Evolutionary conservation across 768 basidiomycete species (phyloP).

Genomic region (Brasilioporus rufonigricans): DNA sequence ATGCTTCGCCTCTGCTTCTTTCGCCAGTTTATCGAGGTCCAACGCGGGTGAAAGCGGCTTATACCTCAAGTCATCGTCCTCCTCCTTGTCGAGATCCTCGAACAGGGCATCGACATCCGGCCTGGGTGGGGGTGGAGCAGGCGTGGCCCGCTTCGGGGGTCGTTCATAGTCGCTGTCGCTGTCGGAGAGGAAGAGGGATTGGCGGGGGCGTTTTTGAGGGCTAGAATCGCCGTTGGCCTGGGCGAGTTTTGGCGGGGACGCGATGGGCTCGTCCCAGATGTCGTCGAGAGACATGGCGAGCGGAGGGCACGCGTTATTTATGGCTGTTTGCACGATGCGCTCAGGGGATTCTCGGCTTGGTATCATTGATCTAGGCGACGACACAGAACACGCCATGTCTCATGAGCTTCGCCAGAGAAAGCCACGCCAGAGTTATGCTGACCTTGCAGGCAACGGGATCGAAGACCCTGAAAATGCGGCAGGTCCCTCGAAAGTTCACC

Average conservation of each 20-base stretch:
- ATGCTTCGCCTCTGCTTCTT: constrained; percentile 53
- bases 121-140: constrained; percentile 11
- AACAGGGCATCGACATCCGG: constrained; percentile 44
- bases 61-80: constrained; percentile 42
- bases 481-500: constrained; percentile 38
- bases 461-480: constrained; percentile 35
- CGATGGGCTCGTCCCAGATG: constrained; percentile 60
- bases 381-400: constrained; percentile 46
- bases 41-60: constrained; percentile 49
- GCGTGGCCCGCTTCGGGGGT: constrained; percentile 25
- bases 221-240: constrained; percentile 18
- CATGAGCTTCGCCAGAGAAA: constrained; percentile 57
- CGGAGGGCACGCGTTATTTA: constrained; percentile 27
- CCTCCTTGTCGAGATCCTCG: constrained; percentile 48
- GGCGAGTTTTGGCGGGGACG: constrained; percentile 17
- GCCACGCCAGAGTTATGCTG: constrained; percentile 48
- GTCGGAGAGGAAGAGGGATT: constrained; percentile 59
- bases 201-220: constrained; percentile 33
- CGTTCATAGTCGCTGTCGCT: constrained; percentile 39
- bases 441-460: constrained; percentile 33
- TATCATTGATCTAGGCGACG: no score
- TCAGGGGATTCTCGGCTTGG: neutral
- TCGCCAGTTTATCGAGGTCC: constrained; percentile 51
- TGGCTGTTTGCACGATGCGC: constrained; percentile 18
- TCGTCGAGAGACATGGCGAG: constrained; percentile 42